phyloP scores from a whole-genome alignment of 805 yeast genomes.

The Lipomyces japonicus region DNA sequence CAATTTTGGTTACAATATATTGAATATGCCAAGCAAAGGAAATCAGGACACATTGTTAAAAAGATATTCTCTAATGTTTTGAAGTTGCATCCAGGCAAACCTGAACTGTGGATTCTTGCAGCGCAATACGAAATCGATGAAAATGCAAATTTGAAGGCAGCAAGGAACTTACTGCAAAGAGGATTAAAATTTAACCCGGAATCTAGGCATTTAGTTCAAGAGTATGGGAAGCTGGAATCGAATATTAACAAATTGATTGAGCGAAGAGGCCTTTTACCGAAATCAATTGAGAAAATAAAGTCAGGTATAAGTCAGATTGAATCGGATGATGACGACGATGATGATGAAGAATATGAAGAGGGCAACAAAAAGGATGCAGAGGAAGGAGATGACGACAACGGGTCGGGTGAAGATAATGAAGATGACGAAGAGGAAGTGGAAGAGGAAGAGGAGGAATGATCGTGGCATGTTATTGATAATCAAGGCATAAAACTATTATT shows the following conservation, averaged over 20 bases:
- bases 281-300: neutral
- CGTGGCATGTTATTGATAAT: neutral
- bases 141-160: constrained; percentile 83
- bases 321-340: neutral
- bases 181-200: constrained; percentile 81
- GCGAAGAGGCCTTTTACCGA: neutral
- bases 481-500: neutral
- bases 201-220: constrained; percentile 68
- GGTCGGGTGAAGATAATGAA: neutral
- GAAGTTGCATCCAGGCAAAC: constrained; percentile 85
- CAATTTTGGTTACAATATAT: constrained; percentile 76
- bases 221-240: constrained; percentile 77
- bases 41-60: constrained; percentile 36
- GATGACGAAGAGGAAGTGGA: neutral
- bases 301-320: neutral
- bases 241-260: constrained; percentile 39
- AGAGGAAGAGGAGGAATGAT: neutral
- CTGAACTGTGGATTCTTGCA: constrained; percentile 89
- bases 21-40: constrained; percentile 44
- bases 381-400: neutral
- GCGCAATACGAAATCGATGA: constrained; percentile 90
- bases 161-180: constrained; percentile 79
- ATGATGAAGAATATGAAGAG: neutral
- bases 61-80: constrained; percentile 64
- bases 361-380: neutral